phyloP scores from a whole-genome alignment of 495 filamentous ascomycete species.

The Mytilinidion resinicola region DNA sequence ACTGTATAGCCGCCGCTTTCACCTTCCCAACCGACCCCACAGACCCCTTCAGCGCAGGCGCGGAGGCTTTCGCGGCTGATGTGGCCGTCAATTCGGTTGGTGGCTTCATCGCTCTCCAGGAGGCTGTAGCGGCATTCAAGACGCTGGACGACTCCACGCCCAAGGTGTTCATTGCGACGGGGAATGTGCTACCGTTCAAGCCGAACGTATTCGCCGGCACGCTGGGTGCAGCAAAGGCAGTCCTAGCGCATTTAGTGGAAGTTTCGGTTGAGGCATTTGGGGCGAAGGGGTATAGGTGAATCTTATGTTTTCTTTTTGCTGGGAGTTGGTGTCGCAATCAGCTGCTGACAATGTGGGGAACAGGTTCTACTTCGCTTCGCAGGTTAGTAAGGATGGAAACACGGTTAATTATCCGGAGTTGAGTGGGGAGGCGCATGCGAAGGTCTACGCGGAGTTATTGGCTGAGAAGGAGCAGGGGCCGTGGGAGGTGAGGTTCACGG shows the following conservation, averaged over 20 bases:
- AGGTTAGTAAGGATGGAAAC: background rate
- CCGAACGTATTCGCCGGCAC: background rate
- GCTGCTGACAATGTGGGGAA: background rate
- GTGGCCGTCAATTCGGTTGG: background rate
- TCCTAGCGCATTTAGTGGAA: background rate
- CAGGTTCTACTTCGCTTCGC: constrained; percentile 1
- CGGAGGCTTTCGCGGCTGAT: background rate
- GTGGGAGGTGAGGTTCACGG: background rate
- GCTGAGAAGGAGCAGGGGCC: background rate
- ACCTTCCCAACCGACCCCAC: background rate
- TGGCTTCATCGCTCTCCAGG: background rate
- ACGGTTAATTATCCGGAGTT: background rate
- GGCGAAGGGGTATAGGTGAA: background rate
- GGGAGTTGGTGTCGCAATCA: background rate
- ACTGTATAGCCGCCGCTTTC: background rate
- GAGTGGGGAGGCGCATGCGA: background rate
- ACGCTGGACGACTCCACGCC: background rate
- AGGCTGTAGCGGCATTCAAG: background rate
- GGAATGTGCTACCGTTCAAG: background rate
- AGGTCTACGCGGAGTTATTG: background rate
- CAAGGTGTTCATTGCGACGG: background rate
- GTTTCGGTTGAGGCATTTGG: background rate
- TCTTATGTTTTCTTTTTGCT: background rate
- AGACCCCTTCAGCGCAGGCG: background rate
- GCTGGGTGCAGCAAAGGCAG: background rate